These are phyloP conservation scores for Arctium lappa DNA, from an alignment of 129 eudicot genomes.

Conservation along the genomic window DNA sequence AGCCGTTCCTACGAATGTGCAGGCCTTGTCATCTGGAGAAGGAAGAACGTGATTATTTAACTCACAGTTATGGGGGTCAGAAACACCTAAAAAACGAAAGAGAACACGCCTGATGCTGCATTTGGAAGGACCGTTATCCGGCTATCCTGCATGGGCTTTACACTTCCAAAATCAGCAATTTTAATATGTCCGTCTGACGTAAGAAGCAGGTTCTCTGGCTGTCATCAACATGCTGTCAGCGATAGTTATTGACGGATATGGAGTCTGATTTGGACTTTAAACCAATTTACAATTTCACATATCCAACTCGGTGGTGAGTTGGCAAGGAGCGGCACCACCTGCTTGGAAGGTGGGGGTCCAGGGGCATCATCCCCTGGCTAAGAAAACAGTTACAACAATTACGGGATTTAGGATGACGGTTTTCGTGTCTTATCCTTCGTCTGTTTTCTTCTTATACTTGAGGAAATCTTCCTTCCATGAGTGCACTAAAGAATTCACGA, in stretches of 20 bases:
- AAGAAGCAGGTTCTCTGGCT: slow-evolving; percentile 98
- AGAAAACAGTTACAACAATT: neutral
- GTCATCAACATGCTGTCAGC: slow-evolving; percentile 39
- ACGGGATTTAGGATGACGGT: neutral
- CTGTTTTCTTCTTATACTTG: neutral
- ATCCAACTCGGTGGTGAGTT: neutral
- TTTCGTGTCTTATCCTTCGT: neutral
- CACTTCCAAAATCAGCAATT: slow-evolving; percentile 99
- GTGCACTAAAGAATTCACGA: neutral
- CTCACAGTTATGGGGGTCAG: neutral
- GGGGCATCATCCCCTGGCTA: neutral
- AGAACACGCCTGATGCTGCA: slow-evolving; percentile 74
- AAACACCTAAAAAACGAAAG: neutral
- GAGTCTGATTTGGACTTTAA: neutral
- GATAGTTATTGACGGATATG: slow-evolving; percentile 1
- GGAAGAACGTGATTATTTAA: slow-evolving; percentile 14
- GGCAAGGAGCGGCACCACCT: neutral
- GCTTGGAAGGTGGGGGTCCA: neutral
- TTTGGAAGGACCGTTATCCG: slow-evolving; percentile 86
- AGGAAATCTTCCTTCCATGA: neutral
- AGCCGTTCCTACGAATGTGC: slow-evolving; percentile 98
- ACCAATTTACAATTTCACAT: neutral
- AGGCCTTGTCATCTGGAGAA: slow-evolving; percentile 85
- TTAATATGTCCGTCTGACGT: slow-evolving; percentile 90
- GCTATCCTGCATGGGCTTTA: slow-evolving; percentile 97